Base-by-base conservation (phyloP, 2,329 filamentous ascomycete species). In the Erysiphe pulchra region DNA sequence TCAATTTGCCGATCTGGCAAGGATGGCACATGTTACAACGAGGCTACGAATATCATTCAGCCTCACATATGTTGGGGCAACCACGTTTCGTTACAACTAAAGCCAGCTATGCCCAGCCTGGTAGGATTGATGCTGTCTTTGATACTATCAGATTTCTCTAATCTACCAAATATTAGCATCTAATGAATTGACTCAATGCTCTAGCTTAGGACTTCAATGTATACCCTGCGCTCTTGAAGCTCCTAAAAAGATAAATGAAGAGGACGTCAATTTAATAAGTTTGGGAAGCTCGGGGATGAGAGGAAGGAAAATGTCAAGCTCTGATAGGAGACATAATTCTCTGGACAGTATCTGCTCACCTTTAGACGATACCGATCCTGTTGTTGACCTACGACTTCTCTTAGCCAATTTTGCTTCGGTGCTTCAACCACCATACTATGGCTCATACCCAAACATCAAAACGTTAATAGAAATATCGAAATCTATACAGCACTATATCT, bases 301-400 rank as follows among this genome's bases (percentile, higher is more conserved):
- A 43, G 52, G 53, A 53, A 51, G 57, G 28, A 67, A 56, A 56
- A 73, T 73, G 66, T 64, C 69, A 49, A 59, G 63, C 48, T 64
- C 65, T 50, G 62, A 67, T 47, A 65, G 71, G 57, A 68, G 74
- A 49, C 74, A 75, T 56, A 71, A 75, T 52, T 75, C 75, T 49
- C 77, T 73, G 48, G 79, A 74, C 38, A 71, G 72, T 48, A 65
- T 71, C 49, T 77, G 74, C 39, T 65, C 62, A 42, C 63, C 69
- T 44, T 63, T 66, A 50, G 60, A 68, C 45, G 69, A 64, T 46
- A 71, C 73, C 51, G 75, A 77, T 61, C 69, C 73, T 34, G 68
- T 69, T 51, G 70, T 74, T 53, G 66, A 75, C 44, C 62, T 77
- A 34, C 68, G 69, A 50, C 58, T 60, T 39, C 63, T 76, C 41